phyloP scores from a whole-genome alignment of 495 filamentous ascomycete species.

The Friedmanniomyces endolithicus region DNA sequence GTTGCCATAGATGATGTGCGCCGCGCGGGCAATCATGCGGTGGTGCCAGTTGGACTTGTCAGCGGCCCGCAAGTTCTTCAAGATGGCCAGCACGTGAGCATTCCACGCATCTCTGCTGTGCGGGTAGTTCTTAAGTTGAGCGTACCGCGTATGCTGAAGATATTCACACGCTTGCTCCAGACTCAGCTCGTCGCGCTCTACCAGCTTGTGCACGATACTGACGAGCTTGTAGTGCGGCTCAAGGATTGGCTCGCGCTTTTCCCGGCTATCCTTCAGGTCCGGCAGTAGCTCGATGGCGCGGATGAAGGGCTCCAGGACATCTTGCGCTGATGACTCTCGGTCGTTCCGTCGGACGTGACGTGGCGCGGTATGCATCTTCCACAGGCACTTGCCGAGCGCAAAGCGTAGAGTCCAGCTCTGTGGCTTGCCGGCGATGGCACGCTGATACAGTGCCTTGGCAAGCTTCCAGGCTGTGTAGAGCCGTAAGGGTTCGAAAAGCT shows the following conservation, averaged over 20 bases:
- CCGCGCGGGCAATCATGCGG: slow-evolving; percentile 68
- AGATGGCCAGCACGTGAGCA: slow-evolving; percentile 54
- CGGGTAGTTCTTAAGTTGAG: slow-evolving; percentile 36
- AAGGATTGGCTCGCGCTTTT: slow-evolving; percentile 59
- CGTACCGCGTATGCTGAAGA: slow-evolving; percentile 45
- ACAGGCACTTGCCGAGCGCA: slow-evolving; percentile 85
- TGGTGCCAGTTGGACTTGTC: slow-evolving; percentile 98
- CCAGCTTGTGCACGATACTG: slow-evolving; percentile 74
- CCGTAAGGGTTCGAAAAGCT: slow-evolving; percentile 59
- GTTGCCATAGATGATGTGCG: slow-evolving; percentile 53
- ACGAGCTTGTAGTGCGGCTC: slow-evolving; percentile 96
- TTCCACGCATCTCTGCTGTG: slow-evolving; percentile 57
- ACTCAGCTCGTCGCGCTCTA: slow-evolving; percentile 34
- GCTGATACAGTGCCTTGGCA: slow-evolving; percentile 64
- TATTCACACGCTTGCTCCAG: slow-evolving; percentile 41
- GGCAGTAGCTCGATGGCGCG: slow-evolving; percentile 69
- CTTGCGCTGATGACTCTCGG: slow-evolving; percentile 34
- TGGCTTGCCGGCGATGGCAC: slow-evolving; percentile 59
- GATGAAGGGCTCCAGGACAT: slow-evolving; percentile 56
- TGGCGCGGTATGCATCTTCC: slow-evolving; percentile 73
- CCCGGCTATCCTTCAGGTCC: slow-evolving; percentile 59
- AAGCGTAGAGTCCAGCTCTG: slow-evolving; percentile 82
- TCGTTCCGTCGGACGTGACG: slow-evolving; percentile 26
- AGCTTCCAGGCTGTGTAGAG: slow-evolving; percentile 76
- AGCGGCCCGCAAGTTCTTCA: slow-evolving; percentile 63